A percentile compares a stretch with the other conserved stretches of the same genome.
Evolutionary conservation across 768 basidiomycete species (phyloP).

Genomic region (Tulasnella sp.): DNA sequence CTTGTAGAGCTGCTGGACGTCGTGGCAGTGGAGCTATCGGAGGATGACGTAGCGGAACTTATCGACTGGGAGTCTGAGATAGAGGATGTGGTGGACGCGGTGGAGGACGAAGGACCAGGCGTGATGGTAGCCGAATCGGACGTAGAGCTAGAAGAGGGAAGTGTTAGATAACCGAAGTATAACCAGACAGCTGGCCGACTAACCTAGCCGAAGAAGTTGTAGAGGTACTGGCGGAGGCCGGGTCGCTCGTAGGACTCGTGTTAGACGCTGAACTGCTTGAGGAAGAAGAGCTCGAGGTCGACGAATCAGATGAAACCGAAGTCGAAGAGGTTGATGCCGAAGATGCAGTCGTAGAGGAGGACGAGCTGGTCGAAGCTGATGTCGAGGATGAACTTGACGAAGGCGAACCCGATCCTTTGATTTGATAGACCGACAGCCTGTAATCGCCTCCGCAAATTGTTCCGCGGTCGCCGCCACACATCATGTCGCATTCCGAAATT

Average conservation of each 20-base stretch:
- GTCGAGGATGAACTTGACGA: too few species aligned
- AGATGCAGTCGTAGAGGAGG: too few species aligned
- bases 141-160: background rate
- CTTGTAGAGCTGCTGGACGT: background rate
- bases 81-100: too few species aligned
- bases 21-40: too few species aligned
- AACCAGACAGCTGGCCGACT: too few species aligned
- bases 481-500: background rate
- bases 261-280: too few species aligned
- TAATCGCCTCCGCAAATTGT: constrained; percentile 6
- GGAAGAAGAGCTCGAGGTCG: too few species aligned
- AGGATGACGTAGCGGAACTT: background rate
- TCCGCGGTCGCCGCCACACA: background rate
- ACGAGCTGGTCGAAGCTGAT: too few species aligned
- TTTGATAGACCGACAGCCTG: constrained; percentile 9
- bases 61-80: too few species aligned
- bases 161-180: background rate
- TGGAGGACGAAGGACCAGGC: background rate
- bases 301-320: too few species aligned
- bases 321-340: too few species aligned
- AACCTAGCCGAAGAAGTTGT: background rate
- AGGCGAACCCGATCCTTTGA: too few species aligned
- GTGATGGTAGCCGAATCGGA: background rate
- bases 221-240: background rate
- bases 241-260: background rate